These are phyloP conservation scores for Stagonosporopsis tanaceti DNA, from an alignment of 2,329 filamentous ascomycete species.

Conservation along the genomic window DNA sequence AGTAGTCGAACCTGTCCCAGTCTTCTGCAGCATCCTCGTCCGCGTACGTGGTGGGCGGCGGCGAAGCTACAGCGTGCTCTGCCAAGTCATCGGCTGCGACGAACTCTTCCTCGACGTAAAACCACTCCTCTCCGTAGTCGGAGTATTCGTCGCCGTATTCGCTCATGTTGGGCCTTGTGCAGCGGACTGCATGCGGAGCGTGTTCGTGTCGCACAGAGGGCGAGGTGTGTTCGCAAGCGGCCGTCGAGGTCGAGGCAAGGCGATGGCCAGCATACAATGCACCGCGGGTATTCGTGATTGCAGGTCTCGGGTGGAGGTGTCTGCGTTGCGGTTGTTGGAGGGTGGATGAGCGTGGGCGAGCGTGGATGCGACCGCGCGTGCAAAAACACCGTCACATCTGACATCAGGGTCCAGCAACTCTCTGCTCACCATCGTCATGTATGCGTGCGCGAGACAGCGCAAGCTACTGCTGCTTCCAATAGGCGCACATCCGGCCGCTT, in stretches of 20 bases:
- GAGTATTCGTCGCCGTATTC: conserved; percentile 53
- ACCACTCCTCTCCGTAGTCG: conserved; percentile 54
- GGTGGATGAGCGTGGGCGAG: not conserved
- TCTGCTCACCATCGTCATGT: not conserved
- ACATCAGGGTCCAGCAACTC: conserved; percentile 13
- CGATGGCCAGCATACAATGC: not conserved
- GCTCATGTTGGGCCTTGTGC: conserved; percentile 42
- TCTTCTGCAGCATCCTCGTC: conserved; percentile 48
- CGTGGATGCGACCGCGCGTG: conserved; percentile 5
- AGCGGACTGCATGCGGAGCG: conserved; percentile 14
- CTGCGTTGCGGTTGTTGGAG: conserved; percentile 6
- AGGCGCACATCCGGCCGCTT: not conserved
- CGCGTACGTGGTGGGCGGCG: conserved; percentile 44
- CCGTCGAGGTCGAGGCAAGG: not conserved
- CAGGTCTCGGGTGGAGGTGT: conserved; percentile 1
- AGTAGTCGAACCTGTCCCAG: conserved; percentile 59
- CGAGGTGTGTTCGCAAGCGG: conserved; percentile 15
- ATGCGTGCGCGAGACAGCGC: not conserved
- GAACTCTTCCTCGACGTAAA: conserved; percentile 58
- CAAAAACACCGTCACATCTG: conserved; percentile 7
- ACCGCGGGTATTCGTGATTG: not conserved
- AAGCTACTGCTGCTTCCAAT: conserved; percentile 4
- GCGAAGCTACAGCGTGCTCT: conserved; percentile 56
- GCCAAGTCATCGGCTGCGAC: conserved; percentile 58
- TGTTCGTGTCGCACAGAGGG: conserved; percentile 11